Evolutionary conservation across 768 basidiomycete genomes (phyloP).

Genomic region (Hygrocybe coccinea): DNA sequence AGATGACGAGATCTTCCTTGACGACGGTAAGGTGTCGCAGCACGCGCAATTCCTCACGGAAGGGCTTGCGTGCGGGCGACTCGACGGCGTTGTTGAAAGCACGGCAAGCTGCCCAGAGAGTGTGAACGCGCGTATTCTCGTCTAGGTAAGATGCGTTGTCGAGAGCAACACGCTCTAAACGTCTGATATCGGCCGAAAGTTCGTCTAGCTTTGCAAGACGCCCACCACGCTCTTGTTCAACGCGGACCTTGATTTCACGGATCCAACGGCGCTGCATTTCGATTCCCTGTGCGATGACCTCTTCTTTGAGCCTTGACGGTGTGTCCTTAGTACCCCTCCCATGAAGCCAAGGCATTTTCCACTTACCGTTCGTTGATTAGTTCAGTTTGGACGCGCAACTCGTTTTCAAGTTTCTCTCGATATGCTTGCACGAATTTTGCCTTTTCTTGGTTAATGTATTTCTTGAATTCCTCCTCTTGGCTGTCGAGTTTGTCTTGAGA

Average conservation of each 20-base stretch:
- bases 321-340: neutral
- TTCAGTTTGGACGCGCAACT: conserved; percentile 83
- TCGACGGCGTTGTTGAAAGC: conserved; percentile 66
- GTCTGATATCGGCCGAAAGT: conserved; percentile 83
- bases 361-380: conserved; percentile 89
- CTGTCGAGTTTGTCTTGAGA: conserved; percentile 78
- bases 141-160: conserved; percentile 90
- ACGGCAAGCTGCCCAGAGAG: conserved; percentile 89
- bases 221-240: conserved; percentile 94
- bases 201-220: conserved; percentile 93
- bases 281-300: conserved; percentile 93
- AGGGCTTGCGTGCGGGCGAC: conserved; percentile 67
- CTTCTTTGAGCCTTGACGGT: conserved; percentile 72
- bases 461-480: conserved; percentile 83
- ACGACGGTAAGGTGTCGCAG: conserved; percentile 70
- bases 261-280: conserved; percentile 97
- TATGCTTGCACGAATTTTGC: conserved; percentile 68
- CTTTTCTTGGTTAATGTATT: conserved; percentile 75
- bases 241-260: conserved; percentile 89
- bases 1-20: conserved; percentile 63
- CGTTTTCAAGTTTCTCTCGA: conserved; percentile 78
- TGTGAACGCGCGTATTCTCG: conserved; percentile 87
- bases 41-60: conserved; percentile 84
- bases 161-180: conserved; percentile 83
- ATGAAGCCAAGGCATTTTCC: neutral